A percentile compares a stretch with the other conserved stretches of the same genome.
Evolutionary conservation across 1,284 basidiomycete genomes (phyloP).

Genomic region (Ustanciosporium gigantosporum): DNA sequence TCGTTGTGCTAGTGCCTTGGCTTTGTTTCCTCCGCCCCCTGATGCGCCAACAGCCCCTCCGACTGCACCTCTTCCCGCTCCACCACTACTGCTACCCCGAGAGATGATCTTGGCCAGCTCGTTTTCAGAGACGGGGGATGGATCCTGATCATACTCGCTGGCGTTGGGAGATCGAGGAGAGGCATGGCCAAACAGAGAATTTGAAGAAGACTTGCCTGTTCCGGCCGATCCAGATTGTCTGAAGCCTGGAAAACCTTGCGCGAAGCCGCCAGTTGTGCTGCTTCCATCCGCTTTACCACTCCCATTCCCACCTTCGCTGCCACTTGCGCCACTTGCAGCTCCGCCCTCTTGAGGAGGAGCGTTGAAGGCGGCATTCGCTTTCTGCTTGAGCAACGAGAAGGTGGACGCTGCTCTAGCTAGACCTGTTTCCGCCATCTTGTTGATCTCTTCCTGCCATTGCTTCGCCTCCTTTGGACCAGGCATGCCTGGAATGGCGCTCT

Average conservation of each 20-base stretch:
- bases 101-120: constrained; percentile 53
- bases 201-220: not conserved
- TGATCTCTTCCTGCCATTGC: constrained; percentile 52
- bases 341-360: constrained; percentile 2
- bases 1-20: constrained; percentile 17
- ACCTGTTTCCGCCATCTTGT: constrained; percentile 45
- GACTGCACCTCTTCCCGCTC: not conserved
- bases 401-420: constrained; percentile 45
- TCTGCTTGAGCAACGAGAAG: constrained; percentile 42
- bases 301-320: constrained; percentile 1
- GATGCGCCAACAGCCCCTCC: not conserved
- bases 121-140: constrained; percentile 45
- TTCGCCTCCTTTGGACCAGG: constrained; percentile 51
- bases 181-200: not conserved
- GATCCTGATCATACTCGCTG: constrained; percentile 43
- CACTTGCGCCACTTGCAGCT: constrained; percentile 2
- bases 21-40: constrained; percentile 6
- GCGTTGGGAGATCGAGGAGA: constrained; percentile 34
- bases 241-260: constrained; percentile 13
- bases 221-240: constrained; percentile 1
- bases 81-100: constrained; percentile 26
- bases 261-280: not conserved
- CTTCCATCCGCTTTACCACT: not conserved
- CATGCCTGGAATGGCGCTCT: constrained; percentile 35
- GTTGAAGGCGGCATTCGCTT: constrained; percentile 38